These are phyloP conservation scores for Saturnispora sekii DNA, from an alignment of 805 yeast genomes.

Conservation along the genomic window DNA sequence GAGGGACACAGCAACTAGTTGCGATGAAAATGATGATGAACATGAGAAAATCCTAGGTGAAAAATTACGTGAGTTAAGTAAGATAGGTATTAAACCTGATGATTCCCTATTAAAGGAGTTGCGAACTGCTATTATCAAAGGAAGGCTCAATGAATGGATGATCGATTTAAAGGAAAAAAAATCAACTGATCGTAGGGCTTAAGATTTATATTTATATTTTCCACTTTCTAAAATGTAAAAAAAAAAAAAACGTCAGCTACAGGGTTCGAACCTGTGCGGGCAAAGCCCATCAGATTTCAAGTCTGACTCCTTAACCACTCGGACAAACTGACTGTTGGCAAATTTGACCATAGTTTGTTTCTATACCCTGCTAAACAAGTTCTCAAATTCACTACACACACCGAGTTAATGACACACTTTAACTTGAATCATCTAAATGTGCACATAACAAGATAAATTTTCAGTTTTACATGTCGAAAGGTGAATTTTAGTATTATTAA, in stretches of 20 bases:
- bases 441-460: too few relatives aligned
- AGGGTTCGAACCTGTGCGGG: constrained; percentile 20
- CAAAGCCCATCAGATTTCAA: constrained; percentile 19
- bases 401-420: background rate
- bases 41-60: constrained; percentile 9
- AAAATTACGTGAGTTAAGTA: constrained; percentile 18
- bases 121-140: constrained; percentile 17
- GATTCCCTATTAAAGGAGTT: constrained; percentile 16
- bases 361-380: background rate
- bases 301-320: constrained; percentile 19
- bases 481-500: too few relatives aligned
- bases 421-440: too few relatives aligned
- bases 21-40: constrained; percentile 12
- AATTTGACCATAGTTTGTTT: background rate
- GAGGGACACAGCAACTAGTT: constrained; percentile 11
- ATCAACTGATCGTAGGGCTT: constrained; percentile 20
- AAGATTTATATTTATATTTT: background rate
- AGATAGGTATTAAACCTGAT: constrained; percentile 17
- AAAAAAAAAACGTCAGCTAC: constrained; percentile 16
- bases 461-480: too few relatives aligned
- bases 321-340: constrained; percentile 13
- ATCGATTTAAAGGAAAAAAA: constrained; percentile 22
- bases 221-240: background rate
- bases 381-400: too few relatives aligned
- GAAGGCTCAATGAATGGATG: constrained; percentile 22